Conservation (phyloP, 1,284 basidiomycete species). For the Melampsora larici-populina region DNA sequence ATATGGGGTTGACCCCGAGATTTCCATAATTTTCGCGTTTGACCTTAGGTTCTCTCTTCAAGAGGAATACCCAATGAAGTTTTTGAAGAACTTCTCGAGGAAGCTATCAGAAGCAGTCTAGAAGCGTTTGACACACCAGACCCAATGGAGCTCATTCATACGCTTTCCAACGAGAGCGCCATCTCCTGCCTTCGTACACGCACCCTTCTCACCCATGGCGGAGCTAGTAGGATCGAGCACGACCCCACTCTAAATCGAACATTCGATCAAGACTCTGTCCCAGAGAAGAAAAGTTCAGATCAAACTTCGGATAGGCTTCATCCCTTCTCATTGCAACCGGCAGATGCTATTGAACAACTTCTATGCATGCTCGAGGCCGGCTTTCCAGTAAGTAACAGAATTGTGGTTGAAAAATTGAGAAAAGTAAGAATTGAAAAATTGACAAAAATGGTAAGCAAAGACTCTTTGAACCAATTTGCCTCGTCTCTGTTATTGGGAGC, state of each 20-base stretch:
- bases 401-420: conserved; percentile 11
- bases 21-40: too few species aligned
- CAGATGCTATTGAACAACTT: conserved; percentile 2
- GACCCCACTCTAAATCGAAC: conserved; percentile 5
- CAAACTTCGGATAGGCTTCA: conserved; percentile 2
- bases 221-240: background rate
- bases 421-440: conserved; percentile 20
- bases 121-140: conserved; percentile 6
- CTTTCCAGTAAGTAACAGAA: conserved; percentile 8
- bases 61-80: conserved; percentile 3
- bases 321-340: background rate
- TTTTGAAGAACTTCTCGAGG: conserved; percentile 1
- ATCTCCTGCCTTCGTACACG: too few species aligned
- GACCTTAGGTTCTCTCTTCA: conserved; percentile 9
- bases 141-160: conserved; percentile 1
- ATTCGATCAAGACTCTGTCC: background rate
- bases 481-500: too few species aligned
- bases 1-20: too few species aligned
- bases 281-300: background rate
- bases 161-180: background rate
- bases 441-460: background rate
- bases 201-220: too few species aligned
- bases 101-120: background rate
- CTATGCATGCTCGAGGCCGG: conserved; percentile 20
- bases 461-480: background rate